Conservation (phyloP, 495 filamentous ascomycete species). For the Tuber microsphaerosporum region DNA sequence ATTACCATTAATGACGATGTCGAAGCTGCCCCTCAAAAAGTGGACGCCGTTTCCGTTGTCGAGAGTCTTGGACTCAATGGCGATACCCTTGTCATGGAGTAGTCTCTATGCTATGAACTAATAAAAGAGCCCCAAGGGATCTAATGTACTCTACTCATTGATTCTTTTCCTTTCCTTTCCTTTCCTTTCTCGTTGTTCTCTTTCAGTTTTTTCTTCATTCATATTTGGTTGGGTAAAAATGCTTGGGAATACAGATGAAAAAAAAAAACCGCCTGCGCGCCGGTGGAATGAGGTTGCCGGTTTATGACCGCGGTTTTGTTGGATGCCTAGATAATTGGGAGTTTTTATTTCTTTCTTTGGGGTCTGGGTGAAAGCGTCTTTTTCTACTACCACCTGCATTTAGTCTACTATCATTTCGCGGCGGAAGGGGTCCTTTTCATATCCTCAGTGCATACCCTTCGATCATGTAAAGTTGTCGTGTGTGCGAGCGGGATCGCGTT, state of each 20-base stretch:
- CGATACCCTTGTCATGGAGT: slow-evolving; percentile 11
- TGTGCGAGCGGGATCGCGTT: neutral
- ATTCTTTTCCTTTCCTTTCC: slow-evolving; percentile 8
- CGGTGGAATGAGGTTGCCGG: neutral
- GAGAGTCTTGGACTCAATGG: slow-evolving; percentile 2
- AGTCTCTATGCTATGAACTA: slow-evolving; percentile 2
- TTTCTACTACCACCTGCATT: neutral
- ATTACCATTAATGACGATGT: slow-evolving; percentile 24
- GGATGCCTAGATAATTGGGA: slow-evolving; percentile 2
- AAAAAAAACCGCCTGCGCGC: neutral
- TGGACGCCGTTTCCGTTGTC: neutral
- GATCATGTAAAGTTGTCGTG: neutral
- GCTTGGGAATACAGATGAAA: neutral
- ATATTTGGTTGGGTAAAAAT: slow-evolving; percentile 3
- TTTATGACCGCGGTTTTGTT: neutral
- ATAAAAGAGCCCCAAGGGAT: neutral
- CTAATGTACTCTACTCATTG: slow-evolving; percentile 34
- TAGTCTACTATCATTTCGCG: neutral
- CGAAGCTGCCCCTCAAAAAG: slow-evolving; percentile 9
- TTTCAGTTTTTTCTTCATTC: neutral
- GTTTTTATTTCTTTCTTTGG: neutral
- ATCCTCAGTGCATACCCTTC: neutral
- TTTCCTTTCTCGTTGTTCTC: neutral
- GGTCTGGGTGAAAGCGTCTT: slow-evolving; percentile 1
- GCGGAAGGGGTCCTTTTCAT: neutral